Percentiles rank a stretch among this genome's conserved stretches.
Evolutionary conservation across 2,329 filamentous ascomycete genomes (phyloP).

Genomic region (Cyphellophora attinorum): DNA sequence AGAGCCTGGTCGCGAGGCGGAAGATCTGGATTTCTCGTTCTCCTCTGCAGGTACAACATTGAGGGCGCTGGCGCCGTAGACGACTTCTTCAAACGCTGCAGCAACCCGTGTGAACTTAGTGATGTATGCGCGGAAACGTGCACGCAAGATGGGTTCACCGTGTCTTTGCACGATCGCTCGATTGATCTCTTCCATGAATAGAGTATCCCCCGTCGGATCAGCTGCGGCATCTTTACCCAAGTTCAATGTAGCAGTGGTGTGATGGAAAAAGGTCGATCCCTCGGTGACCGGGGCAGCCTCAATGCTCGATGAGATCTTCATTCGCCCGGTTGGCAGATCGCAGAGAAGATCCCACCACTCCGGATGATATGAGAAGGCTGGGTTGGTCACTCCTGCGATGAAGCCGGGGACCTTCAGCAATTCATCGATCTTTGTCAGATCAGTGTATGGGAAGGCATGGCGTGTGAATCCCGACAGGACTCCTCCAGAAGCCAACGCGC

Average conservation of each 20-base stretch:
- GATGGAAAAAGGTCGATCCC: conserved; percentile 77
- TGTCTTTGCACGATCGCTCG: conserved; percentile 76
- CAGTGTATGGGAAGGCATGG: conserved; percentile 95
- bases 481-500: conserved; percentile 83
- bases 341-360: conserved; percentile 99
- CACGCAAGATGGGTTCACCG: conserved; percentile 79
- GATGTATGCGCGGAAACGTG: conserved; percentile 94
- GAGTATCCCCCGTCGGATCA: conserved; percentile 75
- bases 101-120: conserved; percentile 85
- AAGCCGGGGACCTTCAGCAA: conserved; percentile 92
- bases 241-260: conserved; percentile 49
- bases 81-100: conserved; percentile 87
- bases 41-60: conserved; percentile 70
- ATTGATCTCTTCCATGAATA: conserved; percentile 81
- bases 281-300: conserved; percentile 74
- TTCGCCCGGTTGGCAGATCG: conserved; percentile 80
- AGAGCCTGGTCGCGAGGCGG: conserved; percentile 11
- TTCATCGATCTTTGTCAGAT: conserved; percentile 95
- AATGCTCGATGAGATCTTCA: conserved; percentile 88
- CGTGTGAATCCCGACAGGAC: conserved; percentile 88
- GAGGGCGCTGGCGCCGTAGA: conserved; percentile 85
- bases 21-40: conserved; percentile 17
- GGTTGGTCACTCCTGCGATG: conserved; percentile 95
- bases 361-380: conserved; percentile 84
- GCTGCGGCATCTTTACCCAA: conserved; percentile 19